Base-by-base conservation (phyloP, 106 monocot genomes). In the Phalaenopsis equestris region DNA sequence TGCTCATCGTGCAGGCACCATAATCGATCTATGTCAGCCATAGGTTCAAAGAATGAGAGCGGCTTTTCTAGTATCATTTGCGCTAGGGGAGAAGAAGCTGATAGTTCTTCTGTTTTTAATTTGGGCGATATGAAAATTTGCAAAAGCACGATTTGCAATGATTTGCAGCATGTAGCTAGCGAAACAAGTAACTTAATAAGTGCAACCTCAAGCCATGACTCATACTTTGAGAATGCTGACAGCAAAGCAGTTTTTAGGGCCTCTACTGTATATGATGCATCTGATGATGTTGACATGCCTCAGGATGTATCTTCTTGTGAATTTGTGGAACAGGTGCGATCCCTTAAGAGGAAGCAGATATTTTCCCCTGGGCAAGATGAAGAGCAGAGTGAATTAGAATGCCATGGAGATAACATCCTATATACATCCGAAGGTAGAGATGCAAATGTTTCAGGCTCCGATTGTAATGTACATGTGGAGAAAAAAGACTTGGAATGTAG, bases 1-100 rank as follows among this genome's bases (percentile, higher is more conserved):
- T 97, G 96, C 83, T 90, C 91, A 57, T 97, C 94, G 74, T 97
- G 96, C 79, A 84, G 94, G 87, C 96, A 97, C 82, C 55, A 77
- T 56, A 52, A 52, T 52, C 52, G 52, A 2, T 52, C 52, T 52
- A 52, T 52, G 12, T 52, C 52, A 12, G 52, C 52, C 52, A 52
- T 52, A 52, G 43, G 6, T 45, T 45, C 43, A 45, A 91, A 86
- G 48, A 81, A 75, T 75, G 87, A 91, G 47, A 83, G 80, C 87
- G 83, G 57, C 8, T 89, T 77, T 52, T 87, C 79, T 61, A 75
- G 81, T 38, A 81, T 72, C 39, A 82, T 43, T 3, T 76, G 39
- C 73, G 58, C 21, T 78, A 77, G 37, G 76, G 87, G 87, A 65
- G 64, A 65, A 83, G 87, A 82, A 79, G 77, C 79, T 79, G 83